phyloP scores from a whole-genome alignment of 2,329 filamentous ascomycete species.

The Colletotrichum musae region DNA sequence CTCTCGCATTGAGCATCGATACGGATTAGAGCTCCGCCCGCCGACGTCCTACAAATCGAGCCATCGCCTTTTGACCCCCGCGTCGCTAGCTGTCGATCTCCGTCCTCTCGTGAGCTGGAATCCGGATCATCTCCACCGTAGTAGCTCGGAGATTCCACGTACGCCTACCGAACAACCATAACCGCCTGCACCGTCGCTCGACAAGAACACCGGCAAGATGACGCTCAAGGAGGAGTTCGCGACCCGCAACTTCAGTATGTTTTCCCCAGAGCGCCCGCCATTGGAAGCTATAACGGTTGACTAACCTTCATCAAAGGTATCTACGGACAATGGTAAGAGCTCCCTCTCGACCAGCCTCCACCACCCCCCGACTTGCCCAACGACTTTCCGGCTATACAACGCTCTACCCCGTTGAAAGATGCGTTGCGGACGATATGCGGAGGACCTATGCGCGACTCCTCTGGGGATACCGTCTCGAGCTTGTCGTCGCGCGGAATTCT shows the following conservation, averaged over 20 bases:
- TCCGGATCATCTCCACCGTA: constrained; percentile 41
- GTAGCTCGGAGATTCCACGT: constrained; percentile 39
- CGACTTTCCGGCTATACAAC: not conserved
- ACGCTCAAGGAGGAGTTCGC: constrained; percentile 80
- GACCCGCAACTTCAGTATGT: constrained; percentile 82
- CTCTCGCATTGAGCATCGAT: not conserved
- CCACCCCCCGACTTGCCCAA: not conserved
- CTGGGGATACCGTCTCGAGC: not conserved
- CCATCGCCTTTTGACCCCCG: not conserved
- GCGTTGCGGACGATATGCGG: not conserved
- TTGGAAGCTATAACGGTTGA: constrained; percentile 27
- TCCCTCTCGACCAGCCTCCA: constrained; percentile 11
- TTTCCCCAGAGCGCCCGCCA: constrained; percentile 35
- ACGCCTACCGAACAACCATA: constrained; percentile 33
- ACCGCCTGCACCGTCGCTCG: constrained; percentile 22
- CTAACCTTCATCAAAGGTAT: constrained; percentile 69
- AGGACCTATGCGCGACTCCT: not conserved
- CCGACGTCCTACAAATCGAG: not conserved
- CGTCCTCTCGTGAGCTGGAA: constrained; percentile 29
- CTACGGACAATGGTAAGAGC: constrained; percentile 81
- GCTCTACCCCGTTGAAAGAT: not conserved
- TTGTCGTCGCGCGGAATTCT: not conserved
- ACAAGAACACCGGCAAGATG: constrained; percentile 65
- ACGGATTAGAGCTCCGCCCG: not conserved
- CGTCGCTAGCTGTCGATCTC: constrained; percentile 27